Evolutionary conservation across 75 land plant species (phyloP).

Genomic region (Cryptomeria japonica): DNA sequence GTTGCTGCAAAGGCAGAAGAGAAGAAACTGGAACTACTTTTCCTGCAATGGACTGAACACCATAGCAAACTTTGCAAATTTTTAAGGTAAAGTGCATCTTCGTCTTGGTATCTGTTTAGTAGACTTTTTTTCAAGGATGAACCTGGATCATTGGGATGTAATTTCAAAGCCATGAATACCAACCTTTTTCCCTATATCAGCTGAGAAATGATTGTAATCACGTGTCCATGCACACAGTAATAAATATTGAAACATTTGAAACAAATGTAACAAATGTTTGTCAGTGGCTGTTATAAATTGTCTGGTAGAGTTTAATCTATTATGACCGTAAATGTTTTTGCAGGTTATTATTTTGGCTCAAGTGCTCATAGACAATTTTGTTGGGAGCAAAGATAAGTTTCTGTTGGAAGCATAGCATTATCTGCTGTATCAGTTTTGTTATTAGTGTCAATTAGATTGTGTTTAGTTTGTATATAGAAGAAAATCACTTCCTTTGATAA

Average conservation of each 20-base stretch:
- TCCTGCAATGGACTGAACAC: slow-evolving; percentile 89
- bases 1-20: slow-evolving; percentile 86
- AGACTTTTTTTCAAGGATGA: background rate
- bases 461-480: background rate
- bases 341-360: slow-evolving; percentile 89
- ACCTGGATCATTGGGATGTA: background rate
- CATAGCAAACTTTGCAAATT: slow-evolving; percentile 81
- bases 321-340: slow-evolving; percentile 14
- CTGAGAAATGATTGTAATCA: background rate
- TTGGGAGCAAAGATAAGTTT: slow-evolving; percentile 83
- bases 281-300: background rate
- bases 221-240: background rate
- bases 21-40: slow-evolving; percentile 83
- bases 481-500: background rate
- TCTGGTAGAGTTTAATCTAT: background rate
- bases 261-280: background rate
- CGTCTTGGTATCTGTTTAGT: background rate
- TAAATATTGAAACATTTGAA: background rate
- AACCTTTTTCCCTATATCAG: background rate
- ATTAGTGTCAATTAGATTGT: background rate
- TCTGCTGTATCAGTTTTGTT: slow-evolving; percentile 1
- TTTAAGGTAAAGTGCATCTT: slow-evolving; percentile 46
- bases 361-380: slow-evolving; percentile 74
- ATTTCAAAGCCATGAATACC: background rate
- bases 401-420: slow-evolving; percentile 20